Percentiles rank a stretch among this genome's conserved stretches.
These are phyloP conservation scores for Boletellus ananiceps DNA, from an alignment of 768 basidiomycete species.

Conservation along the genomic window DNA sequence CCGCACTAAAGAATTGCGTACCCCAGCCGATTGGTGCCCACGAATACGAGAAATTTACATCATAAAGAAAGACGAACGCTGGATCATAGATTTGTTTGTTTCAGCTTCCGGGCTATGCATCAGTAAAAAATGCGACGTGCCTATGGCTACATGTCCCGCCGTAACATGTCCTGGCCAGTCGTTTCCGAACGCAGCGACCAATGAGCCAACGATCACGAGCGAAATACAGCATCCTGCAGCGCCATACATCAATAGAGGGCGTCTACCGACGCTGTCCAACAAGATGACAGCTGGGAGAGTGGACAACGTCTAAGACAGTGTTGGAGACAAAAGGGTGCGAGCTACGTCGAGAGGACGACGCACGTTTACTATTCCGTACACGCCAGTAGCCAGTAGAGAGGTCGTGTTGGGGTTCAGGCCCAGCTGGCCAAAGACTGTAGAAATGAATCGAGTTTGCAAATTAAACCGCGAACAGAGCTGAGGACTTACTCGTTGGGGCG, in stretches of 20 bases:
- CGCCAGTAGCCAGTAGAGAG: constrained; percentile 39
- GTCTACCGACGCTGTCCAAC: constrained; percentile 37
- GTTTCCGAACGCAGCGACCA: constrained; percentile 26
- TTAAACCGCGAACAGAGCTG: background rate
- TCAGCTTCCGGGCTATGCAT: constrained; percentile 4
- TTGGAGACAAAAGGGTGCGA: background rate
- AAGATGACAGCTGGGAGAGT: constrained; percentile 35
- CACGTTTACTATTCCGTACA: constrained; percentile 35
- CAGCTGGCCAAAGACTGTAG: constrained; percentile 38
- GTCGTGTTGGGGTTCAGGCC: constrained; percentile 38
- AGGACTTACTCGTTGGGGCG: constrained; percentile 18
- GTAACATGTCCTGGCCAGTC: constrained; percentile 27
- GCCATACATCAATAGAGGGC: constrained; percentile 37
- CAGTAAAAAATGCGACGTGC: constrained; percentile 18
- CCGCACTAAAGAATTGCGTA: constrained; percentile 6
- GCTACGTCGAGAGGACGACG: background rate
- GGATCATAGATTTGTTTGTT: constrained; percentile 11
- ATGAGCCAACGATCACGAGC: constrained; percentile 26
- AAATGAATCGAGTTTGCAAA: constrained; percentile 14
- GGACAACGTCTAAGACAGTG: constrained; percentile 25
- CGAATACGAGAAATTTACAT: constrained; percentile 33
- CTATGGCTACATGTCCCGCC: constrained; percentile 28
- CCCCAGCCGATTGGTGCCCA: constrained; percentile 31
- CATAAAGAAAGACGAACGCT: constrained; percentile 39
- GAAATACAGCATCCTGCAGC: constrained; percentile 32